phyloP scores from a whole-genome alignment of 805 yeast species.

The Kodamaea sagamina region DNA sequence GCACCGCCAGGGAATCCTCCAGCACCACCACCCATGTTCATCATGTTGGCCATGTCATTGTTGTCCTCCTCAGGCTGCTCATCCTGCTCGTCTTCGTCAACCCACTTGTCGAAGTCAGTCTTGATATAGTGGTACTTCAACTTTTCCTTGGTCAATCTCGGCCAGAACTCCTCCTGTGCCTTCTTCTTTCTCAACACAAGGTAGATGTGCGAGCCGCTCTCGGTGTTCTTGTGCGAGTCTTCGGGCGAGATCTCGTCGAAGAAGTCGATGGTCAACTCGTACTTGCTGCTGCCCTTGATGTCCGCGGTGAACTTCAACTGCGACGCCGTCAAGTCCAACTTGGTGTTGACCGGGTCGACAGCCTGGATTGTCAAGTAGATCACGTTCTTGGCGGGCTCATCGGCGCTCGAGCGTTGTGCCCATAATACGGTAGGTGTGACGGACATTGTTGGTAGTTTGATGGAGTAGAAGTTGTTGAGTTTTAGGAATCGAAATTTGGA shows the following conservation, averaged over 20 bases:
- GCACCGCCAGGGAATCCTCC: constrained; percentile 29
- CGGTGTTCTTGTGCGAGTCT: constrained; percentile 57
- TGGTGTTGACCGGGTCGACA: constrained; percentile 64
- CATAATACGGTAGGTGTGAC: constrained; percentile 65
- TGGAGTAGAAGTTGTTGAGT: neutral
- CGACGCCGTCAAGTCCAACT: constrained; percentile 60
- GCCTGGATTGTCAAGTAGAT: constrained; percentile 73
- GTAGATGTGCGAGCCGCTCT: constrained; percentile 58
- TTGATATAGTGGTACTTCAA: constrained; percentile 75
- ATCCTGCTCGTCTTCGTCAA: constrained; percentile 96
- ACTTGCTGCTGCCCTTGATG: constrained; percentile 46
- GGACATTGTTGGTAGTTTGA: constrained; percentile 17
- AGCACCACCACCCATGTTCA: constrained; percentile 27
- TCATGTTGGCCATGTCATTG: constrained; percentile 31
- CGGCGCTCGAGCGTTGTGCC: constrained; percentile 94
- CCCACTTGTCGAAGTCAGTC: constrained; percentile 98
- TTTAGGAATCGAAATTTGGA: neutral
- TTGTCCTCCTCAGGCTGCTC: constrained; percentile 54
- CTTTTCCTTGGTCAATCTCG: constrained; percentile 88
- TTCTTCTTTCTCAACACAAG: constrained; percentile 72
- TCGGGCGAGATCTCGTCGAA: constrained; percentile 72
- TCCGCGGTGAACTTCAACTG: constrained; percentile 53
- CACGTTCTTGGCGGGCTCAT: constrained; percentile 71
- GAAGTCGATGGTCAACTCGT: constrained; percentile 71
- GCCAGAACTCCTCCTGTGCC: constrained; percentile 82